Base-by-base conservation (phyloP, 2,329 filamentous ascomycete genomes). In the Cercospora sp. region DNA sequence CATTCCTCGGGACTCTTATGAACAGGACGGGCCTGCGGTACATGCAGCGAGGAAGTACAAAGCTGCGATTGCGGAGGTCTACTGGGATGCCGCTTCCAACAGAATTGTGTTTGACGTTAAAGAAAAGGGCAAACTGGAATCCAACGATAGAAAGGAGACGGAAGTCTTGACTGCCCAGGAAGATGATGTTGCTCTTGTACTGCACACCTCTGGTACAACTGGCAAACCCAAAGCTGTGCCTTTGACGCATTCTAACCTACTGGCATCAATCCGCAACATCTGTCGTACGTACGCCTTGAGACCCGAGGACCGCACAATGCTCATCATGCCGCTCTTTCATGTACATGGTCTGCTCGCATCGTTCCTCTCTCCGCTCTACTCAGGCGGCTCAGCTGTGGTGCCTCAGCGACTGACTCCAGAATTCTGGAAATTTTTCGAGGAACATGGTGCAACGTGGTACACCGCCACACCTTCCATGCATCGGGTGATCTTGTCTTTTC, bases 281-380 rank as follows among this genome's bases (percentile, higher is more conserved):
- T 36, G 36, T 40, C 36, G 36, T 40, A 40, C 36, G 0, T 40
- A n/a, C 16, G 36, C 36, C 13, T n/a, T 96, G 68, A 89, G 87
- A 0, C 79, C 87, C 6, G 77, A 85, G 60, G 92, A 96, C 79
- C 88, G 92, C 58, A 94, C 92, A 26, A 89, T 92, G 85, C 85
- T 96, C 16, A 92, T 96, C 69, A 96, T 95, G 92, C 92, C 92
- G 20, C 85, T 95, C 1, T 96, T 96, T 84, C 92, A 96, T 80
- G 92, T 96, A 58, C 92, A 94, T 77, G 92, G 92, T 16, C 85
- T 96, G 2, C 84, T 96, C 10, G 93, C 92, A 68, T 92, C 88
- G 78, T 85, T 40, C 7, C 36, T 40, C 5, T 40, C 36, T 3
- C 36, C 36, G 36, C 36, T 40, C 36, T 40, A 40, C 4, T 40